Evolutionary conservation across 1,284 basidiomycete genomes (phyloP).

Genomic region (Melampsora americana): DNA sequence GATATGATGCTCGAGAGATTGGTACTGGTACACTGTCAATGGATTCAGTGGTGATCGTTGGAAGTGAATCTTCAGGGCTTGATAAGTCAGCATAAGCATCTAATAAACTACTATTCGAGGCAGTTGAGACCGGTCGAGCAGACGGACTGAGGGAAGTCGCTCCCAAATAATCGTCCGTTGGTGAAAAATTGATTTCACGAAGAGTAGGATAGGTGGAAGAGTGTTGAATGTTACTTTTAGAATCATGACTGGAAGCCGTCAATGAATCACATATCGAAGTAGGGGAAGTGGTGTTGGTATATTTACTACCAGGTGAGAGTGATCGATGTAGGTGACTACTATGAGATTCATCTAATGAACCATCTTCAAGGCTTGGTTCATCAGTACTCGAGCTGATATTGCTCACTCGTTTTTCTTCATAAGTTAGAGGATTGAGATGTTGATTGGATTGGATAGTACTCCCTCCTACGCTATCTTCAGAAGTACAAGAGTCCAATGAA

Average conservation of each 20-base stretch:
- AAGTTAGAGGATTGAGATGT: no score
- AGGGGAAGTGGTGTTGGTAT: not conserved
- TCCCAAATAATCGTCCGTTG: not conserved
- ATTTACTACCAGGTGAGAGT: not conserved
- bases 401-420: no score
- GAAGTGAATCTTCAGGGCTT: not conserved
- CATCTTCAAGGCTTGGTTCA: no score
- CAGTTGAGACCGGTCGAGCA: conserved; percentile 13
- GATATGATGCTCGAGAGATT: no score
- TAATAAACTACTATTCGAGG: conserved; percentile 32
- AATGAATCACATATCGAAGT: not conserved
- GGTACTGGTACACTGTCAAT: no score
- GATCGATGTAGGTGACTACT: not conserved
- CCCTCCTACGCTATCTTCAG: no score
- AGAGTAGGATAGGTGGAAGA: not conserved
- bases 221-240: not conserved
- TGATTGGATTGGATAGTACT: no score
- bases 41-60: no score
- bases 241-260: conserved; percentile 1
- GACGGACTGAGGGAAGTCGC: conserved; percentile 7
- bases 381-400: no score
- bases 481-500: no score
- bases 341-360: no score
- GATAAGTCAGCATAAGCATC: conserved; percentile 25
- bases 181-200: not conserved